A percentile compares a stretch with the other conserved stretches of the same genome.
Evolutionary conservation across 2,329 filamentous ascomycete genomes (phyloP).

Genomic region (Pseudogymnoascus destructans): DNA sequence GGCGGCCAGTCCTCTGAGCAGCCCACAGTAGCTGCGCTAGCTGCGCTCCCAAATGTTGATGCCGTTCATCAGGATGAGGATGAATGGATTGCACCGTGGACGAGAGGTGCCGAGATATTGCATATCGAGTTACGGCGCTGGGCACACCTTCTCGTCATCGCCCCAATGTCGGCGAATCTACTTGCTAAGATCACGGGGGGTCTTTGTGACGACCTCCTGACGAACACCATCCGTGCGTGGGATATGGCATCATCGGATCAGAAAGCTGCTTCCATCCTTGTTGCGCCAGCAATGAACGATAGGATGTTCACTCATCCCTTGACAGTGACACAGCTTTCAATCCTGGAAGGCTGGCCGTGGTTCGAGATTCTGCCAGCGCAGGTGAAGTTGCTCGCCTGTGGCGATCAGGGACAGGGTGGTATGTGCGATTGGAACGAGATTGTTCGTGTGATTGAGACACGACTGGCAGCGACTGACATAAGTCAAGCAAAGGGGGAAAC

Average conservation of each 20-base stretch:
- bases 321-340: constrained; percentile 55
- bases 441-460: constrained; percentile 45
- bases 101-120: constrained; percentile 62
- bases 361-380: constrained; percentile 61
- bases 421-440: constrained; percentile 76
- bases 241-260: constrained; percentile 50
- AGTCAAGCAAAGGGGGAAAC: neutral
- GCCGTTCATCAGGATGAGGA: constrained; percentile 72
- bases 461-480: neutral
- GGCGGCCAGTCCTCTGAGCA: constrained; percentile 65
- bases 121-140: constrained; percentile 80
- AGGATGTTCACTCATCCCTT: constrained; percentile 83
- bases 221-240: constrained; percentile 71
- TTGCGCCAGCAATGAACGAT: constrained; percentile 77
- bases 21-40: constrained; percentile 49
- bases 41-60: constrained; percentile 56
- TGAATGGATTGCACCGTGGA: constrained; percentile 74
- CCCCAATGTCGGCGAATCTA: constrained; percentile 71
- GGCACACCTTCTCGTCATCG: constrained; percentile 70
- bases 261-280: constrained; percentile 53
- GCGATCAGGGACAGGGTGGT: constrained; percentile 52
- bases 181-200: constrained; percentile 75
- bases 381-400: constrained; percentile 41
- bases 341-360: constrained; percentile 70
- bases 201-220: constrained; percentile 64